These are phyloP conservation scores for Ganoderma sp. DNA, from an alignment of 1,284 basidiomycete species.

Conservation along the genomic window DNA sequence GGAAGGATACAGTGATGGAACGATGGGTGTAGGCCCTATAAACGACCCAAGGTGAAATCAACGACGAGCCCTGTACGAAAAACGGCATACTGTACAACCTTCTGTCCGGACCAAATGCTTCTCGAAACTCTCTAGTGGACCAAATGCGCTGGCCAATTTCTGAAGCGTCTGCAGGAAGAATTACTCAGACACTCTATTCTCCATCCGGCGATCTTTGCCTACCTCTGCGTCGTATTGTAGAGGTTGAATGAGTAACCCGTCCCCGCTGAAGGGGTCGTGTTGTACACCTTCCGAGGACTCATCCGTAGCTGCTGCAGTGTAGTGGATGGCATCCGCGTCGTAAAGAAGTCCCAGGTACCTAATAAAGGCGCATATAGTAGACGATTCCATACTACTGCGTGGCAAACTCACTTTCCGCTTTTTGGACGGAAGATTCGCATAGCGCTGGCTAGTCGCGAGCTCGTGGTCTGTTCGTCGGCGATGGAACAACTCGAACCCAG, in stretches of 20 bases:
- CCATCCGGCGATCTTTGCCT: conserved; percentile 22
- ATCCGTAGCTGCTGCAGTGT: conserved; percentile 12
- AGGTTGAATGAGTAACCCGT: conserved; percentile 58
- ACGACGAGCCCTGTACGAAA: not conserved
- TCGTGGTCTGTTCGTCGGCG: not conserved
- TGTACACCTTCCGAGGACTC: not conserved
- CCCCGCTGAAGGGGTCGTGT: conserved; percentile 38
- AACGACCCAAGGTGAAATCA: not conserved
- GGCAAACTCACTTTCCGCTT: conserved; percentile 49
- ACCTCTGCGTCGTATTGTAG: conserved; percentile 65
- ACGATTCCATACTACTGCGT: not conserved
- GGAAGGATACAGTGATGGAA: conserved; percentile 14
- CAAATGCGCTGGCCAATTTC: conserved; percentile 58
- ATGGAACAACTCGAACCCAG: conserved; percentile 2
- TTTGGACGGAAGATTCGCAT: conserved; percentile 56
- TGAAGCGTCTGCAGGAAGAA: conserved; percentile 49
- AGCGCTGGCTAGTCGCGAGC: conserved; percentile 52
- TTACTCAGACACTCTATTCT: not conserved
- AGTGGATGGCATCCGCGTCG: conserved; percentile 54
- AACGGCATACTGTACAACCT: conserved; percentile 11
- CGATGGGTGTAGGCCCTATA: no score
- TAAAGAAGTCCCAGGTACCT: conserved; percentile 64
- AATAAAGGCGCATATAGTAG: conserved; percentile 13
- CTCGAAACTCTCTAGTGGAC: conserved; percentile 56
- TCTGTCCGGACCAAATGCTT: conserved; percentile 22